A percentile compares a stretch with the other conserved stretches of the same genome.
Evolutionary conservation across 75 land plant species (phyloP).

Genomic region (Selaginella tamariscina): DNA sequence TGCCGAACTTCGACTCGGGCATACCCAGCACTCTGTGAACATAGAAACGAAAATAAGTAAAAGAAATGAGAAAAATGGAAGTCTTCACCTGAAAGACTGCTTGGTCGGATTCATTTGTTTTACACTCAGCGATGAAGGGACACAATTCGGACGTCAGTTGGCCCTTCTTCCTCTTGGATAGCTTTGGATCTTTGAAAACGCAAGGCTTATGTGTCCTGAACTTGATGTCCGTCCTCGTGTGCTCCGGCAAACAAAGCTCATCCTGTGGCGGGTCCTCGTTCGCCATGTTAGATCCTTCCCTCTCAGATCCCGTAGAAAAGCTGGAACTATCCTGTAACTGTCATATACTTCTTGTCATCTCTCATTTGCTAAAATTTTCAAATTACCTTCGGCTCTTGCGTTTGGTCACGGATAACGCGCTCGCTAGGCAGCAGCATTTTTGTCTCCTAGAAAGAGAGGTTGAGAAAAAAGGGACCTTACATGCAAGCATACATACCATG

Average conservation of each 20-base stretch:
- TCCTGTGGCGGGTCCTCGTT: too few relatives aligned
- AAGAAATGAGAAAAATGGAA: constrained; percentile 2
- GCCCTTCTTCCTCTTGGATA: constrained; percentile 3
- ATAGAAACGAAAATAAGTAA: not conserved
- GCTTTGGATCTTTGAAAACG: constrained; percentile 3
- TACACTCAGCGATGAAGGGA: constrained; percentile 1
- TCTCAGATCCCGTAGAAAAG: constrained; percentile 3
- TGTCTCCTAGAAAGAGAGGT: too few relatives aligned
- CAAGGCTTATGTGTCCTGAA: constrained; percentile 1
- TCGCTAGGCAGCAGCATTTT: too few relatives aligned
- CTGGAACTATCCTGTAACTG: not conserved
- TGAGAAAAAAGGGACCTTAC: too few relatives aligned
- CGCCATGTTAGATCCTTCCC: not conserved
- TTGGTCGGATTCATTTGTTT: not conserved
- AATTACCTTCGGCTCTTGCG: too few relatives aligned
- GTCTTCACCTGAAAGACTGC: not conserved
- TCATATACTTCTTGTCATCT: constrained; percentile 1
- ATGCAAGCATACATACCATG: constrained; percentile 1
- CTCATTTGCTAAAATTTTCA: too few relatives aligned
- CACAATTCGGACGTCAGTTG: not conserved
- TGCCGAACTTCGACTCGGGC: constrained; percentile 1
- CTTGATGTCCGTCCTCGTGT: constrained; percentile 1
- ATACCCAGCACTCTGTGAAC: not conserved
- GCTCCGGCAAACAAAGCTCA: constrained; percentile 1
- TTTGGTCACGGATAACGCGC: too few relatives aligned